A percentile compares a stretch with the other conserved stretches of the same genome.
These are phyloP conservation scores for Claviceps monticola DNA, from an alignment of 2,329 filamentous ascomycete species.

Conservation along the genomic window DNA sequence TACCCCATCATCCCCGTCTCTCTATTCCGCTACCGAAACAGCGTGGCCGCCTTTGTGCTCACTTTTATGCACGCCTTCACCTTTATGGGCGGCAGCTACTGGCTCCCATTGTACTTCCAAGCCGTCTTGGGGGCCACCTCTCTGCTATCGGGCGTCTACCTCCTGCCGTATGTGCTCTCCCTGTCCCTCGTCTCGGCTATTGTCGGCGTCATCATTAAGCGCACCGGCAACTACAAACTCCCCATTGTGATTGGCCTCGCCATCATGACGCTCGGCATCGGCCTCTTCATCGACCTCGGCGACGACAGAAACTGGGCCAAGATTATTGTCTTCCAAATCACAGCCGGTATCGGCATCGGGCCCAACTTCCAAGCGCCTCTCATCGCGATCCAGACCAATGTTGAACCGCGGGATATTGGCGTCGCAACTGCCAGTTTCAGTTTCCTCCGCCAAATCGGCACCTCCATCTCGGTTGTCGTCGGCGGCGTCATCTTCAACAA, in stretches of 20 bases:
- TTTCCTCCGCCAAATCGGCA: constrained; percentile 56
- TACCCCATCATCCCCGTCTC: constrained; percentile 67
- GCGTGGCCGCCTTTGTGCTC: constrained; percentile 48
- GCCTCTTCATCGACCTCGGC: constrained; percentile 48
- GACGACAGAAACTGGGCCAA: constrained; percentile 39
- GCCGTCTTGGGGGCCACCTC: constrained; percentile 54
- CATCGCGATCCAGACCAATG: constrained; percentile 51
- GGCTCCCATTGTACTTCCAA: constrained; percentile 77
- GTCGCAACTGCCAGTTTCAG: constrained; percentile 53
- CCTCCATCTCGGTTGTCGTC: constrained; percentile 53
- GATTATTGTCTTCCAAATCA: constrained; percentile 46
- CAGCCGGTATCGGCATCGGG: constrained; percentile 50
- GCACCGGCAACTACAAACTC: constrained; percentile 51
- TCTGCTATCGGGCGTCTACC: constrained; percentile 59
- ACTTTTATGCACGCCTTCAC: constrained; percentile 63
- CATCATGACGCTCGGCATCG: constrained; percentile 50
- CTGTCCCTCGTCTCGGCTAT: constrained; percentile 48
- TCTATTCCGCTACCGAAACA: constrained; percentile 54
- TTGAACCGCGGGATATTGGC: constrained; percentile 50
- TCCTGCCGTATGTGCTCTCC: constrained; percentile 56
- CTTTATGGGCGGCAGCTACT: constrained; percentile 69
- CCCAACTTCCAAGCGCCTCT: constrained; percentile 57
- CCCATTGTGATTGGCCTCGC: constrained; percentile 45
- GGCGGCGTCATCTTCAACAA: constrained; percentile 74
- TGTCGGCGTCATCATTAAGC: constrained; percentile 43